phyloP scores from a whole-genome alignment of 768 basidiomycete genomes.

The Boletus subparvulus region DNA sequence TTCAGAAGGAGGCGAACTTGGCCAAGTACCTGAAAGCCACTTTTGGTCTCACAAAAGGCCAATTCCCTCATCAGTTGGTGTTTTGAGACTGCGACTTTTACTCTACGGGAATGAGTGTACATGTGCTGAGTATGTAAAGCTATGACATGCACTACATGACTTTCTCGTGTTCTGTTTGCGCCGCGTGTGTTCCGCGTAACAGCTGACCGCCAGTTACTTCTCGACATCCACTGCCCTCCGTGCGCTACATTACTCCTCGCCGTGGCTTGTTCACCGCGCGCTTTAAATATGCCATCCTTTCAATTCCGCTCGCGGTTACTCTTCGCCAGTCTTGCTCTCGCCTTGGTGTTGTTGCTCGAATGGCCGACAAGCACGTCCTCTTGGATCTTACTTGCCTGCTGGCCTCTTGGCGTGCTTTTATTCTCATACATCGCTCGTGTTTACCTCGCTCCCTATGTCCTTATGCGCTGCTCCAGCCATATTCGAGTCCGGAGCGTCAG shows the following conservation, averaged over 20 bases:
- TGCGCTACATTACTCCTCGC: background rate
- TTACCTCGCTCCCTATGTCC: constrained; percentile 63
- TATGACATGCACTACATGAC: constrained; percentile 27
- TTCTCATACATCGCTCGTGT: constrained; percentile 62
- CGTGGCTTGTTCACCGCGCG: constrained; percentile 5
- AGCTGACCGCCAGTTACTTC: background rate
- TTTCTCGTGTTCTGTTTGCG: constrained; percentile 12
- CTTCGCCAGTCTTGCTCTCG: constrained; percentile 13
- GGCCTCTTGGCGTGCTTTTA: constrained; percentile 50
- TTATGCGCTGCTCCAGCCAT: constrained; percentile 56
- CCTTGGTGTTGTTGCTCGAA: constrained; percentile 10
- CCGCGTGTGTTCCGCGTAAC: constrained; percentile 9
- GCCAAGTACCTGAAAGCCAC: constrained; percentile 89
- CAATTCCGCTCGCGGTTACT: constrained; percentile 7
- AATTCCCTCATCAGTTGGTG: constrained; percentile 91
- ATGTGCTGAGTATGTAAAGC: constrained; percentile 19
- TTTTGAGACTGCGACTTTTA: constrained; percentile 55
- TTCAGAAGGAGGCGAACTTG: constrained; percentile 90
- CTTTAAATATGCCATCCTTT: constrained; percentile 9
- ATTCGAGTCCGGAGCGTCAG: constrained; percentile 73
- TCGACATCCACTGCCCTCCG: constrained; percentile 1
- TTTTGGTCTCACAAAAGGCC: constrained; percentile 95
- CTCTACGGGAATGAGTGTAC: constrained; percentile 8
- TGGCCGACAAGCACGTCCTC: constrained; percentile 30
- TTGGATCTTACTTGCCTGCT: constrained; percentile 45